Evolutionary conservation across 2,329 filamentous ascomycete genomes (phyloP).

Genomic region (Fusarium marasasianum): DNA sequence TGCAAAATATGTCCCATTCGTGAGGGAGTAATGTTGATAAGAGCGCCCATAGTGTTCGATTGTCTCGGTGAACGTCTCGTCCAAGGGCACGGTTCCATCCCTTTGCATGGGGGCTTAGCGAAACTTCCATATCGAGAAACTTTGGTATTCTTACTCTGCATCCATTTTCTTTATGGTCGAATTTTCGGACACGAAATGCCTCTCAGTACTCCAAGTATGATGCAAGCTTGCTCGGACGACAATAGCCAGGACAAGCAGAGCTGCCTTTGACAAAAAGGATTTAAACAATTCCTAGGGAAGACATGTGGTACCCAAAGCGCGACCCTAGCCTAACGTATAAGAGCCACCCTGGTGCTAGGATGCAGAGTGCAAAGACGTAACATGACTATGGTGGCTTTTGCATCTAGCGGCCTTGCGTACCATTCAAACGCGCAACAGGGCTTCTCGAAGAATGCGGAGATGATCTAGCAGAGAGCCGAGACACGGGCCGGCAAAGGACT

Average conservation of each 20-base stretch:
- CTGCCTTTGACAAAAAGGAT: conserved; percentile 32
- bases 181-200: conserved; percentile 1
- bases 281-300: conserved; percentile 38
- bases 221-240: conserved; percentile 1
- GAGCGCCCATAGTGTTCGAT: conserved; percentile 69
- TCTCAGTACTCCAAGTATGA: conserved; percentile 11
- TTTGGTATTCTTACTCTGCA: conserved; percentile 43
- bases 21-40: conserved; percentile 74
- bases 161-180: conserved; percentile 40
- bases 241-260: conserved; percentile 23
- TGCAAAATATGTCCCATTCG: conserved; percentile 71
- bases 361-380: conserved; percentile 39
- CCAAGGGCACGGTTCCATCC: conserved; percentile 62
- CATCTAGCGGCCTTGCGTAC: conserved; percentile 38
- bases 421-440: conserved; percentile 29
- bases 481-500: conserved; percentile 31
- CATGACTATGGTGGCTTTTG: conserved; percentile 38
- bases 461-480: conserved; percentile 19
- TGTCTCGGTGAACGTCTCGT: conserved; percentile 67
- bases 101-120: conserved; percentile 48
- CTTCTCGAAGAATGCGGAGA: conserved; percentile 37
- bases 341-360: conserved; percentile 44
- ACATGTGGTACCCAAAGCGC: conserved; percentile 46
- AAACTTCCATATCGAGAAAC: conserved; percentile 6
- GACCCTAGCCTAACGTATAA: conserved; percentile 46